Conservation (phyloP, 1,284 basidiomycete species). For the Ustilago tritici region DNA sequence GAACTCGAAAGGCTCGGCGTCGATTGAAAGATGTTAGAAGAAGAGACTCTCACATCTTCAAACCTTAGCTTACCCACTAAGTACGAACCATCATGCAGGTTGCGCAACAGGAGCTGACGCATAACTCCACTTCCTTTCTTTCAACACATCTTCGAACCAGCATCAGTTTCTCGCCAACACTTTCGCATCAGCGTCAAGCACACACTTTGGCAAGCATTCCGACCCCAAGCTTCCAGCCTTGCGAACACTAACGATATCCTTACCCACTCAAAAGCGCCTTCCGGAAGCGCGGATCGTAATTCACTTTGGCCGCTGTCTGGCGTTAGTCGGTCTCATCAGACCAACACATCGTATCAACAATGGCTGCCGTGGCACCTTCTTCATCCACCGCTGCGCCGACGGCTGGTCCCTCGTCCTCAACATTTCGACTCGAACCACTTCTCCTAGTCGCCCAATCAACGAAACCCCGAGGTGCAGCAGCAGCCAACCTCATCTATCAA, state of each 20-base stretch:
- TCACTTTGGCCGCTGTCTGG: background rate
- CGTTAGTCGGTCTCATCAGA: background rate
- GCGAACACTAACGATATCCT: background rate
- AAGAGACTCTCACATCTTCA: background rate
- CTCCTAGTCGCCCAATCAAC: constrained; percentile 81
- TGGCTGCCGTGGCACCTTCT: constrained; percentile 32
- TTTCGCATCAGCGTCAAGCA: background rate
- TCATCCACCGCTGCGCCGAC: background rate
- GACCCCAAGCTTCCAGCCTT: background rate
- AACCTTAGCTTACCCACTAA: background rate
- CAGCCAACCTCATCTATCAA: constrained; percentile 86
- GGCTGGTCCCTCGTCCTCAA: constrained; percentile 20
- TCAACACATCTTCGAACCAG: background rate
- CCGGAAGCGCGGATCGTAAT: background rate
- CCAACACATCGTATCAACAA: constrained; percentile 1
- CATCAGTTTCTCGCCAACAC: background rate
- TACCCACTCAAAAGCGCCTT: background rate
- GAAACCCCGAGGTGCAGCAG: constrained; percentile 87
- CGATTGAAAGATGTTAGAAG: background rate
- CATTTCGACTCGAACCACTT: constrained; percentile 77
- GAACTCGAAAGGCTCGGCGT: background rate
- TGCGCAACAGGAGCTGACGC: constrained; percentile 6
- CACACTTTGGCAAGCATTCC: background rate
- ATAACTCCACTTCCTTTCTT: constrained; percentile 16
- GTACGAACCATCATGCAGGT: constrained; percentile 14